A percentile compares a stretch with the other conserved stretches of the same genome.
phyloP scores from a whole-genome alignment of 2,329 filamentous ascomycete genomes.

The Neonectria punicea region DNA sequence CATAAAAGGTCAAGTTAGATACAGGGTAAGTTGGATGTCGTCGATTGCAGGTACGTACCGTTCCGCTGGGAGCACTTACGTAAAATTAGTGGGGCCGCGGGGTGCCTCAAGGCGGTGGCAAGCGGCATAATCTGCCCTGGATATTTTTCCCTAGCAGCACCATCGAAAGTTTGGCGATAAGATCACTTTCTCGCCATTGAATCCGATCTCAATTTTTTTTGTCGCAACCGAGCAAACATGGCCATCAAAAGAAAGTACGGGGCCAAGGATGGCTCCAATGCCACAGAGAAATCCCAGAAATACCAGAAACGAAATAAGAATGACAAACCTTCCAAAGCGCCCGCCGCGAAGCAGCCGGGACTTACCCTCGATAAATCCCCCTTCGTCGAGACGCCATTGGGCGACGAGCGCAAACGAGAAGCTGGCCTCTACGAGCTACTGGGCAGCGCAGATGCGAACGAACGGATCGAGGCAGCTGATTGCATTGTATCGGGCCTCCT shows the following conservation, averaged over 20 bases:
- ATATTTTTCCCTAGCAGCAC: slow-evolving; percentile 31
- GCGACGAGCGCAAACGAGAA: slow-evolving; percentile 67
- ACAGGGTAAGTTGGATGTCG: slow-evolving; percentile 8
- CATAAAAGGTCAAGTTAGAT: background rate
- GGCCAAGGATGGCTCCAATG: slow-evolving; percentile 45
- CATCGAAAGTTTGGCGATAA: slow-evolving; percentile 19
- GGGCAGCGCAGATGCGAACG: slow-evolving; percentile 66
- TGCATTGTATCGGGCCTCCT: slow-evolving; percentile 68
- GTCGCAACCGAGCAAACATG: slow-evolving; percentile 38
- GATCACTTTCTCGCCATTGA: slow-evolving; percentile 15
- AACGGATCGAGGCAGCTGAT: slow-evolving; percentile 68
- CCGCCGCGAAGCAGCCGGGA: slow-evolving; percentile 37
- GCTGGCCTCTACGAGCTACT: slow-evolving; percentile 70
- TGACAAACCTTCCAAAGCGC: slow-evolving; percentile 34
- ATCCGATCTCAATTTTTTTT: slow-evolving; percentile 16
- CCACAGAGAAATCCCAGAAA: slow-evolving; percentile 41
- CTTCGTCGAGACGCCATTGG: slow-evolving; percentile 63
- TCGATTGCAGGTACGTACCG: background rate
- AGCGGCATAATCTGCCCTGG: slow-evolving; percentile 31
- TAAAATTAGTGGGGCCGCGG: slow-evolving; percentile 32
- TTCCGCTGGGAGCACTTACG: slow-evolving; percentile 9
- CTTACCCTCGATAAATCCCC: slow-evolving; percentile 48
- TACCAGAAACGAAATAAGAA: slow-evolving; percentile 48
- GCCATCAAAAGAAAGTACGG: slow-evolving; percentile 50
- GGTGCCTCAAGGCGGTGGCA: slow-evolving; percentile 36